A percentile compares a stretch with the other conserved stretches of the same genome.
Conservation (phyloP, 495 filamentous ascomycete genomes). For the Aspergillus affinis region DNA sequence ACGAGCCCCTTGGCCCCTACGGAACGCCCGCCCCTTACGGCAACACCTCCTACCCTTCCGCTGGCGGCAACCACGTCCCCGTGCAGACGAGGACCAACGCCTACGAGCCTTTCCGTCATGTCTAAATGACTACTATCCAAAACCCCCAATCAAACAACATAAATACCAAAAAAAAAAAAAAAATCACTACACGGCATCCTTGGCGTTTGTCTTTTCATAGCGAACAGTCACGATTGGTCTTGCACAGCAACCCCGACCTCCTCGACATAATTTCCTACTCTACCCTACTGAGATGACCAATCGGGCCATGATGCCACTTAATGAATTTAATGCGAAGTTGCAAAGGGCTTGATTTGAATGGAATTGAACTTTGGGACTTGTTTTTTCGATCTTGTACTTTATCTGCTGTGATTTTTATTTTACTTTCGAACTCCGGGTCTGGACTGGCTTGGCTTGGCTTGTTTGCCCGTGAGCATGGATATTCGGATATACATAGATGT, state of each 20-base stretch:
- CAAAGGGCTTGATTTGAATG: conserved; percentile 7
- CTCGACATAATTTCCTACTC: not conserved
- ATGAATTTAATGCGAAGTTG: conserved; percentile 24
- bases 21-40: conserved; percentile 24
- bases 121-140: conserved; percentile 21
- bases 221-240: not conserved
- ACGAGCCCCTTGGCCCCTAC: conserved; percentile 45
- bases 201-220: not conserved
- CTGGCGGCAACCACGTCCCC: conserved; percentile 12
- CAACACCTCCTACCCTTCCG: conserved; percentile 32
- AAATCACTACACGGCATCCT: conserved; percentile 3
- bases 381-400: not conserved
- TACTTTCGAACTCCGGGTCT: conserved; percentile 1
- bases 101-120: conserved; percentile 50
- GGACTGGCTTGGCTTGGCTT: not conserved
- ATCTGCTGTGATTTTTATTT: conserved; percentile 8
- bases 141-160: conserved; percentile 12
- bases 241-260: not conserved
- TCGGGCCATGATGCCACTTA: conserved; percentile 3
- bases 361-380: conserved; percentile 5
- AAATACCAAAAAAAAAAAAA: conserved; percentile 11
- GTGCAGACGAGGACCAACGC: conserved; percentile 30
- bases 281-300: not conserved
- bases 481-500: conserved; percentile 17
- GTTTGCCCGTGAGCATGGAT: conserved; percentile 7